Evolutionary conservation across 805 yeast genomes (phyloP).

Genomic region (Nakazawaea ishiwadae): DNA sequence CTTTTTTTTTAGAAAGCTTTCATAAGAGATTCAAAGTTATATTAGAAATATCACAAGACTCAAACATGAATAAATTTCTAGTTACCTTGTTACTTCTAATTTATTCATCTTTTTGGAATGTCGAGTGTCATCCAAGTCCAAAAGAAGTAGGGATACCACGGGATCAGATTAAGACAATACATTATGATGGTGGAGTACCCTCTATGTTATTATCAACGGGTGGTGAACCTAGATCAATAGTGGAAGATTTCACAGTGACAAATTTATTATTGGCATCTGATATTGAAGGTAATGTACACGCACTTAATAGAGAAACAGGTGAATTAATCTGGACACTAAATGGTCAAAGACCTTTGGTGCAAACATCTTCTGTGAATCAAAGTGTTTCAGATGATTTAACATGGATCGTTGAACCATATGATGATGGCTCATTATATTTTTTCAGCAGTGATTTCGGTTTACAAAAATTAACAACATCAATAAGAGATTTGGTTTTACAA

Average conservation of each 20-base stretch:
- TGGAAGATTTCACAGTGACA: constrained; percentile 31
- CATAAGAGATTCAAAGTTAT: no score
- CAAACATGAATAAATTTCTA: constrained; percentile 1
- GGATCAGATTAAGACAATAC: constrained; percentile 3
- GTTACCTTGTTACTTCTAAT: not conserved
- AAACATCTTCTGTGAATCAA: constrained; percentile 15
- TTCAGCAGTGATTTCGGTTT: constrained; percentile 74
- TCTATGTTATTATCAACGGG: constrained; percentile 1
- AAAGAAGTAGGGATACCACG: constrained; percentile 5
- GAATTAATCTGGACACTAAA: constrained; percentile 70
- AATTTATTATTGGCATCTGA: constrained; percentile 69
- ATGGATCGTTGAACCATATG: constrained; percentile 90
- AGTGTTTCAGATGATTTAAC: constrained; percentile 30
- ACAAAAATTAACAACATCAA: constrained; percentile 75
- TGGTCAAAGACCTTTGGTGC: constrained; percentile 60
- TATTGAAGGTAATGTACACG: constrained; percentile 84
- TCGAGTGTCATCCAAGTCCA: constrained; percentile 6
- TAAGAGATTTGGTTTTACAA: constrained; percentile 69
- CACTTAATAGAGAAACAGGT: constrained; percentile 72
- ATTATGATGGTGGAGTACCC: not conserved
- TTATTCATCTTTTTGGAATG: not conserved
- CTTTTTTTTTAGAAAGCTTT: no score
- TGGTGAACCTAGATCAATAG: no score
- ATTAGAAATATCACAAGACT: no score
- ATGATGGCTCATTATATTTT: constrained; percentile 78